These are phyloP conservation scores for Mycena albidolilacea DNA, from an alignment of 768 basidiomycete species.

Conservation along the genomic window DNA sequence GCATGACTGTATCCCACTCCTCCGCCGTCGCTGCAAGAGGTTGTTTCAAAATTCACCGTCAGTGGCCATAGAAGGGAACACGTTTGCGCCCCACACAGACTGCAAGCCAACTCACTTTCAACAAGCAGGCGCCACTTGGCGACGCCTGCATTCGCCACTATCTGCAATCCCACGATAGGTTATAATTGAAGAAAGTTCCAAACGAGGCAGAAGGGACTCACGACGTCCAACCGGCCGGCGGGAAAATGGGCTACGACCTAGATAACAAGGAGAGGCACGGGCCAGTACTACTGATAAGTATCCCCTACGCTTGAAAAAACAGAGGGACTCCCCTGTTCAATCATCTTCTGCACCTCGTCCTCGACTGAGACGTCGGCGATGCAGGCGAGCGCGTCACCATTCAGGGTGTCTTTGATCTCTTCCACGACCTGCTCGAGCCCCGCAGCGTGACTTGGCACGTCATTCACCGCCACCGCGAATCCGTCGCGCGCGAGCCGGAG, in stretches of 20 bases:
- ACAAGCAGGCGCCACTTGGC: constrained; percentile 18
- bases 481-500: constrained; percentile 57
- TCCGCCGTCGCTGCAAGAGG: constrained; percentile 28
- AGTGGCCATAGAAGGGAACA: background rate
- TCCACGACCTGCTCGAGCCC: constrained; percentile 37
- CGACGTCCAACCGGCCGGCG: constrained; percentile 39
- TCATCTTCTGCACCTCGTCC: constrained; percentile 43
- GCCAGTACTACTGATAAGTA: too few species aligned
- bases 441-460: constrained; percentile 38
- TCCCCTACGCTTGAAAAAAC: too few species aligned
- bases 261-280: too few species aligned
- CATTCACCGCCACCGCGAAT: constrained; percentile 56
- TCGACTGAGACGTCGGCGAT: constrained; percentile 44
- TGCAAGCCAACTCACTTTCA: constrained; percentile 28
- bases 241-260: constrained; percentile 31
- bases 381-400: constrained; percentile 31
- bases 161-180: constrained; percentile 14
- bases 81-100: too few species aligned
- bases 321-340: constrained; percentile 22
- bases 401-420: constrained; percentile 37
- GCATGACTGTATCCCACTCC: constrained; percentile 45
- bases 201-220: constrained; percentile 21
- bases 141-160: constrained; percentile 48
- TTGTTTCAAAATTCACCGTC: background rate
- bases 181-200: background rate